Evolutionary conservation across 2,329 filamentous ascomycete species (phyloP).

Genomic region (Penicillium fuscoglaucum): DNA sequence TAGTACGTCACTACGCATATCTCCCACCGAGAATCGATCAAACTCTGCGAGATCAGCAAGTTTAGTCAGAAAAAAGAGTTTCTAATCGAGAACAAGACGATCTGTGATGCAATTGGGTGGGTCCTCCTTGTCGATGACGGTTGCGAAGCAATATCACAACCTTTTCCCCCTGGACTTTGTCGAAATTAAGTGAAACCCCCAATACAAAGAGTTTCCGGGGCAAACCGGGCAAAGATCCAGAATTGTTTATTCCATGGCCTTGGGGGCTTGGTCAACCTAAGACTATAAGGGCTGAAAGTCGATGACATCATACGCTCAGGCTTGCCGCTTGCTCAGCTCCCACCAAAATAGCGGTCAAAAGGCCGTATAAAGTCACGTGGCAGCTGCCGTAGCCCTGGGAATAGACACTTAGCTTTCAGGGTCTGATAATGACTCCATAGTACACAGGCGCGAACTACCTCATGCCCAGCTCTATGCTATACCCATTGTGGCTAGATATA

Average conservation of each 20-base stretch:
- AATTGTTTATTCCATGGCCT: neutral
- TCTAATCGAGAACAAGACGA: neutral
- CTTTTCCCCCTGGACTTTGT: neutral
- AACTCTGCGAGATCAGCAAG: neutral
- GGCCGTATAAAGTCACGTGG: neutral
- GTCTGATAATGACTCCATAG: too few relatives aligned
- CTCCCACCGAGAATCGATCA: neutral
- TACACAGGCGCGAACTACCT: neutral
- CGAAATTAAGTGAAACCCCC: too few relatives aligned
- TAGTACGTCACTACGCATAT: neutral
- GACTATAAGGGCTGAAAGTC: neutral
- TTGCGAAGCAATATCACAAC: conserved; percentile 1
- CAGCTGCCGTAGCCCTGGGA: too few relatives aligned
- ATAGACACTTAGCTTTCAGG: neutral
- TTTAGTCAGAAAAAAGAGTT: neutral
- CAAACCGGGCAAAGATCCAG: neutral
- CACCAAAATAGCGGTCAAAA: neutral
- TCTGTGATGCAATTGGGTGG: conserved; percentile 12
- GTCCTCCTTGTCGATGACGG: neutral
- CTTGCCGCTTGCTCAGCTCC: neutral
- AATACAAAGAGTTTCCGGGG: neutral
- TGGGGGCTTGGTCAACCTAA: neutral
- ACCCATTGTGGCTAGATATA: neutral
- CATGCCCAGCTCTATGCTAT: neutral
- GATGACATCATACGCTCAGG: neutral